phyloP scores from a whole-genome alignment of 768 basidiomycete species.

The Cubamyces lactineus region DNA sequence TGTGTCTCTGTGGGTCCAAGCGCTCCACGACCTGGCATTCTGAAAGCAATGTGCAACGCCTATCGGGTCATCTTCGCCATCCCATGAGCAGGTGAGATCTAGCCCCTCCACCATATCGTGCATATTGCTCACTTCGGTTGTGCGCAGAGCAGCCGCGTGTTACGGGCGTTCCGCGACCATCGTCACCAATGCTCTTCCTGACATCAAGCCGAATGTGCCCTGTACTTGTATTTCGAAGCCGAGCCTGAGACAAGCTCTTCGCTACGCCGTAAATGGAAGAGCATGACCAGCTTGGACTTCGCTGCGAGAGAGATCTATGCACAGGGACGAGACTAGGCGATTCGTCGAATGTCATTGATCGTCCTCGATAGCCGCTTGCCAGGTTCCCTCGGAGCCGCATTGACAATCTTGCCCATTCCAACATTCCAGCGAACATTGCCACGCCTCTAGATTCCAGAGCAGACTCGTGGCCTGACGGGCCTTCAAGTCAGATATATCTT shows the following conservation, averaged over 20 bases:
- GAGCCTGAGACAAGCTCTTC: background rate
- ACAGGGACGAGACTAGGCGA: background rate
- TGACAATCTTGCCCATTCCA: background rate
- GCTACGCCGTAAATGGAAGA: no score
- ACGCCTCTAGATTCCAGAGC: background rate
- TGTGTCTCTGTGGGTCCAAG: slow-evolving; percentile 6
- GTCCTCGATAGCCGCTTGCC: background rate
- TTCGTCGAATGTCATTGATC: background rate
- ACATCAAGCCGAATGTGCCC: background rate
- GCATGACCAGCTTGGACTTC: no score
- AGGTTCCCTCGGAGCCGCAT: background rate
- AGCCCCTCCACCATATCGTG: background rate
- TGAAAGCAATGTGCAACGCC: background rate
- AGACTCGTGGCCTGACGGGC: background rate
- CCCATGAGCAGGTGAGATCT: background rate
- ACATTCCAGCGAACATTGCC: background rate
- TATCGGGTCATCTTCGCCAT: background rate
- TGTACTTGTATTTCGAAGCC: background rate
- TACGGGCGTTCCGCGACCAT: no score
- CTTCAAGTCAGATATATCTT: background rate
- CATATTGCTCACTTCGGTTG: background rate
- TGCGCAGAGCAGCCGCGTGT: background rate
- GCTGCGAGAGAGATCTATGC: no score
- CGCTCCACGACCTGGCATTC: background rate
- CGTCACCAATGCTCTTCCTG: no score